phyloP scores from a whole-genome alignment of 2,329 filamentous ascomycete genomes.

The Tolypocladium album region DNA sequence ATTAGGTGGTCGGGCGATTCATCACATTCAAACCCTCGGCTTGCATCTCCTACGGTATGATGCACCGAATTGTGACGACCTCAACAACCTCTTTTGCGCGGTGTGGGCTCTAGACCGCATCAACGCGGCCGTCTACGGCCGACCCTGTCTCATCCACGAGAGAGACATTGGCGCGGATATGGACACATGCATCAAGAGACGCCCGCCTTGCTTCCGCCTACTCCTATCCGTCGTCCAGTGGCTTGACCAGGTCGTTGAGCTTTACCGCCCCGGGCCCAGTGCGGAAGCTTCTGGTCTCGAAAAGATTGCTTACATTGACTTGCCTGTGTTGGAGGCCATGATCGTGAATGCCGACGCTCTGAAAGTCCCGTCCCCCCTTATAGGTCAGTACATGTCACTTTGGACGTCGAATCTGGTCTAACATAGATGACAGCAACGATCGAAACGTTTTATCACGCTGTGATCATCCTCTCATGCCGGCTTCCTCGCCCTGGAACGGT shows the following conservation, averaged over 20 bases:
- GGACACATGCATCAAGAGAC: constrained; percentile 36
- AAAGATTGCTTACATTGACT: constrained; percentile 36
- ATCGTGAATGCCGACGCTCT: constrained; percentile 43
- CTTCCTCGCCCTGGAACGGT: constrained; percentile 30
- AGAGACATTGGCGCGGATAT: constrained; percentile 45
- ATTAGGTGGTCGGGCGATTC: constrained; percentile 41
- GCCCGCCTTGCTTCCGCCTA: constrained; percentile 44
- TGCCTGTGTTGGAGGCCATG: constrained; percentile 47
- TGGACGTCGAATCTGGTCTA: background rate
- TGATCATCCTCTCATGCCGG: constrained; percentile 53
- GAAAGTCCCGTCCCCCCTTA: constrained; percentile 34
- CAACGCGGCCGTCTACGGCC: constrained; percentile 47
- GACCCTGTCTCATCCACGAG: constrained; percentile 49
- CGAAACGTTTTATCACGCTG: constrained; percentile 53
- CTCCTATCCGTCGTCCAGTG: constrained; percentile 43
- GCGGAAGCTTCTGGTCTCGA: constrained; percentile 27
- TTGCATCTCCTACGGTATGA: constrained; percentile 38
- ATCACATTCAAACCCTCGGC: constrained; percentile 45
- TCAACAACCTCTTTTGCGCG: constrained; percentile 43
- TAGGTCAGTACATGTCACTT: constrained; percentile 26
- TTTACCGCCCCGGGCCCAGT: constrained; percentile 45
- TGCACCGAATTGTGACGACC: constrained; percentile 26
- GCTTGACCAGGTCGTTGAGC: constrained; percentile 46
- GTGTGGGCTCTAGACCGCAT: constrained; percentile 52
- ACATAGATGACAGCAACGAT: constrained; percentile 35